These are phyloP conservation scores for Hypoxylon perforatum DNA, from an alignment of 495 filamentous ascomycete genomes.

Conservation along the genomic window DNA sequence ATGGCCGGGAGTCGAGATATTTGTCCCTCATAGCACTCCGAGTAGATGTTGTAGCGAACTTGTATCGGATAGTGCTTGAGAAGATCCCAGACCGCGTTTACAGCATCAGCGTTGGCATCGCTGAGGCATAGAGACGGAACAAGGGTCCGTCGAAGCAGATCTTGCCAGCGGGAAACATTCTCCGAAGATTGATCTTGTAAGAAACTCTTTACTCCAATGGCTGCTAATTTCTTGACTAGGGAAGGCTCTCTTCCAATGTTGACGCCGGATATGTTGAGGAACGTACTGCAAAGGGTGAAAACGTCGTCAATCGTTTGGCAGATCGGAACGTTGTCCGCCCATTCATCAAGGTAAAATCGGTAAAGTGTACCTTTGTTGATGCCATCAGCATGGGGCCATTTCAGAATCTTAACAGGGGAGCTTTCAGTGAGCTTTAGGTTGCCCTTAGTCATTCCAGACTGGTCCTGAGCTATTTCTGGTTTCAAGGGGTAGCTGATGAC, in stretches of 20 bases:
- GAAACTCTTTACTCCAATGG: slow-evolving; percentile 83
- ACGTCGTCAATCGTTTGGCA: slow-evolving; percentile 92
- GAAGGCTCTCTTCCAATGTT: slow-evolving; percentile 85
- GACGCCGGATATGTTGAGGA: slow-evolving; percentile 85
- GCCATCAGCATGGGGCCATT: slow-evolving; percentile 86
- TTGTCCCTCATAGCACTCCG: slow-evolving; percentile 86
- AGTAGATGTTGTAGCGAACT: slow-evolving; percentile 87
- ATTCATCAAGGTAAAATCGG: slow-evolving; percentile 97
- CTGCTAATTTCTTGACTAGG: slow-evolving; percentile 80
- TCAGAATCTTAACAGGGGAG: slow-evolving; percentile 69
- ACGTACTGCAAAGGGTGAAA: slow-evolving; percentile 84
- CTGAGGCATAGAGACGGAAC: slow-evolving; percentile 86
- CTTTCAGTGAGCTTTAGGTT: slow-evolving; percentile 67
- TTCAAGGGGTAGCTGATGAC: slow-evolving; percentile 25
- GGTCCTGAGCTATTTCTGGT: slow-evolving; percentile 58
- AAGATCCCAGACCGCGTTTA: slow-evolving; percentile 85
- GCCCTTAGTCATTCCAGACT: slow-evolving; percentile 72
- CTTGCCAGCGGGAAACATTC: slow-evolving; percentile 79
- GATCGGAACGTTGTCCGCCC: slow-evolving; percentile 90
- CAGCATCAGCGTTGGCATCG: slow-evolving; percentile 81
- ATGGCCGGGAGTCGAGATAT: slow-evolving; percentile 82
- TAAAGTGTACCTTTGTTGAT: slow-evolving; percentile 78
- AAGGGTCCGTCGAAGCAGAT: slow-evolving; percentile 82
- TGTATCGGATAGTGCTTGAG: slow-evolving; percentile 80
- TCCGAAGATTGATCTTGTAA: slow-evolving; percentile 71